Evolutionary conservation across 805 yeast genomes (phyloP).

Genomic region (Spencermartinsiella europaea): DNA sequence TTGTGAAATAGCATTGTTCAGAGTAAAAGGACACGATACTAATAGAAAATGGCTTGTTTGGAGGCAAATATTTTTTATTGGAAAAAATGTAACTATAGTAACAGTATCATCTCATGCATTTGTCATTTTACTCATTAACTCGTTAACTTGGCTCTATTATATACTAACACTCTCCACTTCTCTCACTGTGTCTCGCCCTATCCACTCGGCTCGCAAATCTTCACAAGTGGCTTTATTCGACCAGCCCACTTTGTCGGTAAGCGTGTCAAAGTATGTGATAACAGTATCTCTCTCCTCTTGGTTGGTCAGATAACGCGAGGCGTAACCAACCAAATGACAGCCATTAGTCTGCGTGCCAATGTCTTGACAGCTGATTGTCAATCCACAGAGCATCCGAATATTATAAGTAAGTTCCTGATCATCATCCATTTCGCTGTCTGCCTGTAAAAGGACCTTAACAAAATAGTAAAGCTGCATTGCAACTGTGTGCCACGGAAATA

Average conservation of each 20-base stretch:
- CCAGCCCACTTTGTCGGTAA: neutral
- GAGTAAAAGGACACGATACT: neutral
- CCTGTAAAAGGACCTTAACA: neutral
- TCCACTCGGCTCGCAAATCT: neutral
- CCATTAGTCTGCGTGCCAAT: constrained; percentile 1
- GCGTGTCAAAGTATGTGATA: neutral
- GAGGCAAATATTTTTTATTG: no score
- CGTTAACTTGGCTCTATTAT: no score
- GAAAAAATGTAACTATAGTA: no score
- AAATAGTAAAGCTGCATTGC: constrained; percentile 10
- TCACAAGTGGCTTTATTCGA: neutral
- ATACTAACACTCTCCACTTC: no score
- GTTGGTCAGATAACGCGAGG: neutral
- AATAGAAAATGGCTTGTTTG: no score
- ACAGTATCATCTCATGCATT: no score
- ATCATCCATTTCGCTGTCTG: neutral
- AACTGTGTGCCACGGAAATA: constrained; percentile 5
- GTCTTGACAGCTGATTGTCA: constrained; percentile 1
- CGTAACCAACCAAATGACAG: constrained; percentile 1
- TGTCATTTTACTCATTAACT: no score
- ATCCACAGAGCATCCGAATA: constrained; percentile 2
- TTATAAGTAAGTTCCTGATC: neutral
- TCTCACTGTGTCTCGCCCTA: neutral
- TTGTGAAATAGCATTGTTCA: neutral
- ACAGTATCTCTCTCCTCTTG: neutral